These are phyloP conservation scores for Chloris gayana DNA, from an alignment of 176 grass and related monocot species.

Conservation along the genomic window DNA sequence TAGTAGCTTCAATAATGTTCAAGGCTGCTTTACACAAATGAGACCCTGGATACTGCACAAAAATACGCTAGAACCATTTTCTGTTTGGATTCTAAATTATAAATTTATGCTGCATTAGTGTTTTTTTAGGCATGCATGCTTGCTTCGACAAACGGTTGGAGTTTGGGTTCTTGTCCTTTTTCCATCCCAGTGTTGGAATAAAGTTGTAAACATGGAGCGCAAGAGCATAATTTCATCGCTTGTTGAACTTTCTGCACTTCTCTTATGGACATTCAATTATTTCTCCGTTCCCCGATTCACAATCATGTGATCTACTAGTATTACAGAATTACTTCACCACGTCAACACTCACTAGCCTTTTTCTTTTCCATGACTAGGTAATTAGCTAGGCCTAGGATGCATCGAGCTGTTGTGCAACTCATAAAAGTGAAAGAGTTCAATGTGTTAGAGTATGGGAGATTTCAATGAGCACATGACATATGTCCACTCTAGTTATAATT, in stretches of 20 bases:
- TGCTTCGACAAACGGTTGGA: not conserved
- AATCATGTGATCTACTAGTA: not conserved
- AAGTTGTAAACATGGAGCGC: not conserved
- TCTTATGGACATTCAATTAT: not conserved
- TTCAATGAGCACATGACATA: no score
- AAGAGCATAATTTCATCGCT: not conserved
- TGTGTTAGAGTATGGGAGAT: no score
- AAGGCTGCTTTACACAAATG: no score
- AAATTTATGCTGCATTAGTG: not conserved
- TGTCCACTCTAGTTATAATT: no score
- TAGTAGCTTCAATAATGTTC: not conserved
- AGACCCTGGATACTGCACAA: no score
- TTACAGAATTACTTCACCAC: conserved; percentile 4
- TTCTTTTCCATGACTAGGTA: not conserved
- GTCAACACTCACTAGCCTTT: not conserved
- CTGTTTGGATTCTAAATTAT: not conserved
- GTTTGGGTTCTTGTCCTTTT: not conserved
- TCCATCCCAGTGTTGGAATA: not conserved
- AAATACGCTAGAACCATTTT: not conserved
- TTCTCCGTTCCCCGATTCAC: not conserved
- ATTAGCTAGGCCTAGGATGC: conserved; percentile 6
- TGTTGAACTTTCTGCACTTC: not conserved
- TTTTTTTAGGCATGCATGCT: no score
- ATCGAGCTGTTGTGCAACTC: conserved; percentile 18
- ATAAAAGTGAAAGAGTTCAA: conserved; percentile 32